Conservation (phyloP, 2,329 filamentous ascomycete genomes). For the Exophiala sp. region DNA sequence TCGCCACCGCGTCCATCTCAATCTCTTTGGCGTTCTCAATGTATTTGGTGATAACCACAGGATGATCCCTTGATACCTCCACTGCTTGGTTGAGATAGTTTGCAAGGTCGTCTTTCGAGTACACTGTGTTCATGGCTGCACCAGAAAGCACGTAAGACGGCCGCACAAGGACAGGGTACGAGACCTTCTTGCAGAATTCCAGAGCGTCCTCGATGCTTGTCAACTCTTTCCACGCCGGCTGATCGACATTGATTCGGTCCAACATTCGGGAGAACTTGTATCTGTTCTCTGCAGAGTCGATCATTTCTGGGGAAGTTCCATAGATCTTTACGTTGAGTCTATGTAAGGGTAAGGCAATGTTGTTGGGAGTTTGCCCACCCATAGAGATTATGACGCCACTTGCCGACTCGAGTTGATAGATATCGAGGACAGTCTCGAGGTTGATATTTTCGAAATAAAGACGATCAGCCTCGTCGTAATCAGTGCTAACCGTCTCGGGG, state of each 20-base stretch:
- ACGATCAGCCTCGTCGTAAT: conserved; percentile 91
- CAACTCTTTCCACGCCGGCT: conserved; percentile 96
- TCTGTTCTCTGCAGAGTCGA: conserved; percentile 92
- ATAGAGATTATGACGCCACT: conserved; percentile 88
- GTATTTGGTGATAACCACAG: conserved; percentile 98
- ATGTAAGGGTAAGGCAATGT: conserved; percentile 86
- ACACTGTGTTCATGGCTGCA: conserved; percentile 98
- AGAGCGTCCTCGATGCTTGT: conserved; percentile 90
- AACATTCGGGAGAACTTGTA: conserved; percentile 99
- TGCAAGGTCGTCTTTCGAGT: conserved; percentile 88
- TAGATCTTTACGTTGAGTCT: conserved; percentile 88
- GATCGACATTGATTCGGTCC: conserved; percentile 89
- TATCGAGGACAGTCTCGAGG: conserved; percentile 84
- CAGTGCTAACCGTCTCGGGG: conserved; percentile 82
- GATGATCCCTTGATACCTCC: conserved; percentile 90
- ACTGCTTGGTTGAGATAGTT: conserved; percentile 85
- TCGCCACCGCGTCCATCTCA: conserved; percentile 97
- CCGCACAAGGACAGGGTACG: conserved; percentile 89
- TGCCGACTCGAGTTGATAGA: conserved; percentile 82
- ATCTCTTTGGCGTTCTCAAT: conserved; percentile 99
- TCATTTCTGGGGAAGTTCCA: conserved; percentile 97
- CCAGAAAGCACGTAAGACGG: conserved; percentile 96
- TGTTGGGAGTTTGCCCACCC: conserved; percentile 97
- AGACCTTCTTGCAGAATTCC: conserved; percentile 80
- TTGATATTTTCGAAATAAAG: conserved; percentile 97